Evolutionary conservation across 371 early-diverging fungal genomes (phyloP).

Genomic region (Syncephalastrum sp.): DNA sequence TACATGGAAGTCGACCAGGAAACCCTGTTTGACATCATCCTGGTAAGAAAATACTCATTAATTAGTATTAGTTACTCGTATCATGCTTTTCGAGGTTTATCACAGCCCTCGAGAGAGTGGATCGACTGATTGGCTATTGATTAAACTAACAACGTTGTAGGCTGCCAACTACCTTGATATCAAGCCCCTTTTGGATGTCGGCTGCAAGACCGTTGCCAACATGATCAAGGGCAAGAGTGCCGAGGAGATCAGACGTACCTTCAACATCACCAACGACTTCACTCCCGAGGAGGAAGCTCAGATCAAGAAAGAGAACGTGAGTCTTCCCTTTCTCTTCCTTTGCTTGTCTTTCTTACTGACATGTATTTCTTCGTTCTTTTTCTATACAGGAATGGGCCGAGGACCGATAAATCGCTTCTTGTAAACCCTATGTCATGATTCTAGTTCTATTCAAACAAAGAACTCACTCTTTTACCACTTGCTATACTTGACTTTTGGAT

Average conservation of each 20-base stretch:
- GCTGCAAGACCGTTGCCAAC: slow-evolving; percentile 98
- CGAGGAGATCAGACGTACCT: slow-evolving; percentile 91
- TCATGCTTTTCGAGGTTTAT: no score
- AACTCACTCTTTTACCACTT: no score
- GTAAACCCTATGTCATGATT: no score
- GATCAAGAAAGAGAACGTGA: slow-evolving; percentile 86
- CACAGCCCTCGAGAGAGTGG: background rate
- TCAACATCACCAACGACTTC: slow-evolving; percentile 95
- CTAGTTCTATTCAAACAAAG: no score
- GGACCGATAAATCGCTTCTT: slow-evolving; percentile 59
- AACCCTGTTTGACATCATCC: slow-evolving; percentile 72
- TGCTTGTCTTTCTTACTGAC: background rate
- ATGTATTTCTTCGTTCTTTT: background rate
- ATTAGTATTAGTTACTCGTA: background rate
- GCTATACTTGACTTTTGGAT: no score
- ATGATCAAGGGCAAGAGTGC: slow-evolving; percentile 96
- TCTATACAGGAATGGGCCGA: slow-evolving; percentile 70
- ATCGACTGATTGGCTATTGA: background rate
- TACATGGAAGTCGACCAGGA: slow-evolving; percentile 81
- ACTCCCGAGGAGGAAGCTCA: slow-evolving; percentile 96
- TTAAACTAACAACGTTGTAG: slow-evolving; percentile 18
- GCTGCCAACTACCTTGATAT: slow-evolving; percentile 98
- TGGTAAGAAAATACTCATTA: slow-evolving; percentile 27
- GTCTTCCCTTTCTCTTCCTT: slow-evolving; percentile 5
- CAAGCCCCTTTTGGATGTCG: slow-evolving; percentile 90